Base-by-base conservation (phyloP, 352 stramenopile species). In the Pilasporangium apinafurcum region DNA sequence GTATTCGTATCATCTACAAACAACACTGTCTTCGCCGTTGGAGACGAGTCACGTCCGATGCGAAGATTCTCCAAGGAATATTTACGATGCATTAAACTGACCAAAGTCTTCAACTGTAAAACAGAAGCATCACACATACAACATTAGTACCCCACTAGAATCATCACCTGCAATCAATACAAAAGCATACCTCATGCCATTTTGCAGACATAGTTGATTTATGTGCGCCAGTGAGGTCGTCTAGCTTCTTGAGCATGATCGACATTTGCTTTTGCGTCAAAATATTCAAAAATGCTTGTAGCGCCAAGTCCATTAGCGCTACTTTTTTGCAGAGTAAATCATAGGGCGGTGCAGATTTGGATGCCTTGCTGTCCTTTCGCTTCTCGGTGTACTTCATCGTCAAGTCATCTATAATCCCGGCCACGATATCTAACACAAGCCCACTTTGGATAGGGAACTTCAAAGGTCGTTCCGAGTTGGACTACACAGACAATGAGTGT, bases 71-170 rank as follows among this genome's bases (percentile, higher is more conserved):
- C 72, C 39, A 83, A 52, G 40, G 80, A 84, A 32, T 92, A 92
- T 47, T 92, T 92, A 54, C 77, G 77, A 39, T 82, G 77, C 77
- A 90, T 92, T 24, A 92, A 56, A 44, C 68, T 83, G 37, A 92
- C 64, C 8, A 92, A 68, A 17, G 80, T 92, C 62, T 92, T 90
- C 26, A 92, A 59, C 66, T 79, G 35, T 16, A 28, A n/a, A 8
- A 8, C 30, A 49, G 12, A 9, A 42, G 38, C 27, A 30, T 2
- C 5, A 56, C 3, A 24, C 28, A 12, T 7, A 48, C 3, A 35
- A 28, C 4, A 28, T 18, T 13, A 32, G 13, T 28, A 10, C 3
- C 26, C 12, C 3, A 31, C 29, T 18, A 8, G 3, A 3, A 20
- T 21, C 17, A 21, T 17, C 29, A 43, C 13, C 1, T 18, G 14